Percentiles rank a stretch among this genome's conserved stretches.
These are phyloP conservation scores for Aureobasidium mangrovei DNA, from an alignment of 2,329 filamentous ascomycete genomes.

Conservation along the genomic window DNA sequence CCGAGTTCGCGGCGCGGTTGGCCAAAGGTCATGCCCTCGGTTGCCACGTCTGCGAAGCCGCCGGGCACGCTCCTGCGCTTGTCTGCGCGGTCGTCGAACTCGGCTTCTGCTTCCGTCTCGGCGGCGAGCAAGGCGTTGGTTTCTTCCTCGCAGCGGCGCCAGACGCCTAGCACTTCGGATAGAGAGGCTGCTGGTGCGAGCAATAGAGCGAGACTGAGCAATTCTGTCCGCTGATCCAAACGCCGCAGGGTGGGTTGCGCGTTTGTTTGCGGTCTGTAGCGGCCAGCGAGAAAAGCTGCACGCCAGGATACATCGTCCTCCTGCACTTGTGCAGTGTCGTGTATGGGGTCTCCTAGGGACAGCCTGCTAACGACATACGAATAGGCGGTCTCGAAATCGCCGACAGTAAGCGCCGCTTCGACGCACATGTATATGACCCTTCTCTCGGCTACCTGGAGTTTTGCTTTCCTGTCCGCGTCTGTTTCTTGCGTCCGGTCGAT, in stretches of 20 bases:
- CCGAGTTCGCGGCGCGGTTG: conserved; percentile 36
- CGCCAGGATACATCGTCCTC: conserved; percentile 67
- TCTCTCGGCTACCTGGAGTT: conserved; percentile 43
- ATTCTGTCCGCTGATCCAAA: conserved; percentile 72
- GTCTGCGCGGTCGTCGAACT: conserved; percentile 60
- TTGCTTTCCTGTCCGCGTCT: neutral
- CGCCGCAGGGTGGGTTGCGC: conserved; percentile 56
- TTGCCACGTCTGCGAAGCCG: conserved; percentile 31
- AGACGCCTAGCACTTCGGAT: conserved; percentile 66
- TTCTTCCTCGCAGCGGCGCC: conserved; percentile 70
- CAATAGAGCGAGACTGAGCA: conserved; percentile 64
- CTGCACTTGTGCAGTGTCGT: conserved; percentile 17
- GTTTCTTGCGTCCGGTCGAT: conserved; percentile 22
- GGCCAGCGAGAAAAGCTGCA: conserved; percentile 68
- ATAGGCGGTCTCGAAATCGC: conserved; percentile 80
- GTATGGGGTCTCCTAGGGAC: conserved; percentile 23
- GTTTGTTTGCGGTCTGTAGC: conserved; percentile 45
- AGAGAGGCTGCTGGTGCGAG: conserved; percentile 62
- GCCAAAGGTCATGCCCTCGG: conserved; percentile 26
- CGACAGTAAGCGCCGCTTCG: conserved; percentile 63
- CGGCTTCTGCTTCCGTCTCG: conserved; percentile 60
- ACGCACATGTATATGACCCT: conserved; percentile 74
- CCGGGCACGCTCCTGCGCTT: conserved; percentile 33
- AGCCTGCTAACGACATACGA: conserved; percentile 71
- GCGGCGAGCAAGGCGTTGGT: conserved; percentile 57